These are phyloP conservation scores for Haematococcus sp. DNA, from an alignment of 139 green algal genomes.

Conservation along the genomic window DNA sequence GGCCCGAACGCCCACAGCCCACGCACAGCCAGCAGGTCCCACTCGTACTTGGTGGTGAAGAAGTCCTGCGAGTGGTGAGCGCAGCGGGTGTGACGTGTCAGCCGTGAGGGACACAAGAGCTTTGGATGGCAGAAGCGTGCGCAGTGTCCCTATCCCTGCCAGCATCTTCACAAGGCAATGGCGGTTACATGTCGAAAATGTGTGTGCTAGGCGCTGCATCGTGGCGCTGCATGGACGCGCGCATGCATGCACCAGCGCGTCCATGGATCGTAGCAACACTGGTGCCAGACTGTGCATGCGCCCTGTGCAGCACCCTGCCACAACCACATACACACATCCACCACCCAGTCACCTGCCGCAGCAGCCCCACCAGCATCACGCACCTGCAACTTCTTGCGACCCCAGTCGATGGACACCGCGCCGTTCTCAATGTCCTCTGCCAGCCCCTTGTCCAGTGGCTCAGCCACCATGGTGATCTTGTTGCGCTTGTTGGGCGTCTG, in stretches of 20 bases:
- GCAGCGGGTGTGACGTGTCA: neutral
- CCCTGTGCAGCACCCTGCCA: neutral
- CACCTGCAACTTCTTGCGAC: slow-evolving; percentile 58
- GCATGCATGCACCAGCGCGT: too few relatives aligned
- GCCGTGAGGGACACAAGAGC: neutral
- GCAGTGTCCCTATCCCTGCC: too few relatives aligned
- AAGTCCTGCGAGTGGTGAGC: too few relatives aligned
- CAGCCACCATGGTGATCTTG: slow-evolving; percentile 93
- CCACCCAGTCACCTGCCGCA: neutral
- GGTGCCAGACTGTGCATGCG: too few relatives aligned
- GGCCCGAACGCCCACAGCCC: slow-evolving; percentile 97
- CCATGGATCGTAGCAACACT: too few relatives aligned
- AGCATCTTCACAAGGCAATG: too few relatives aligned
- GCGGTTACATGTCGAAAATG: too few relatives aligned
- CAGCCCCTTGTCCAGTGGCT: slow-evolving; percentile 92
- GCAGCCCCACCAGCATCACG: too few relatives aligned
- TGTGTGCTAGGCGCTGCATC: too few relatives aligned
- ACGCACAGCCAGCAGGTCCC: slow-evolving; percentile 91
- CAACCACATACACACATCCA: neutral
- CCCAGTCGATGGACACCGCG: slow-evolving; percentile 56
- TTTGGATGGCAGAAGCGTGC: too few relatives aligned
- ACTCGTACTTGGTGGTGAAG: slow-evolving; percentile 93
- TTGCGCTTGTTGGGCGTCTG: slow-evolving; percentile 90
- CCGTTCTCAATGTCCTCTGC: slow-evolving; percentile 90
- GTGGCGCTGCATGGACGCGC: too few relatives aligned